Percentiles rank a stretch among this genome's conserved stretches.
These are phyloP conservation scores for Tricholoma terreum DNA, from an alignment of 768 basidiomycete species.

Conservation along the genomic window DNA sequence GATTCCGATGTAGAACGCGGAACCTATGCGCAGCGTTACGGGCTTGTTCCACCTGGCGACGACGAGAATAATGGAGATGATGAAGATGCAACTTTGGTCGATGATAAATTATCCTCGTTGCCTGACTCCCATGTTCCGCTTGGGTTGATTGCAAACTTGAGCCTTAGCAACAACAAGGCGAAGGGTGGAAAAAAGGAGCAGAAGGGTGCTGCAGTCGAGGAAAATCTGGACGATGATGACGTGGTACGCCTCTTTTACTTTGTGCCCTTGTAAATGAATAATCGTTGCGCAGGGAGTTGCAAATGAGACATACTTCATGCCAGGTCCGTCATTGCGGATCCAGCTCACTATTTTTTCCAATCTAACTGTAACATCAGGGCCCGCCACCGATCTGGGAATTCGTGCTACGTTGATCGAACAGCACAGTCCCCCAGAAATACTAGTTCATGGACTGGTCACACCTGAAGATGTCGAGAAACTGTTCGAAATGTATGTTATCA, in stretches of 20 bases:
- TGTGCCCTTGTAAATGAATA: constrained; percentile 8
- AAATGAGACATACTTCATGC: constrained; percentile 76
- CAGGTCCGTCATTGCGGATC: constrained; percentile 42
- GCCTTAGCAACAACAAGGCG: constrained; percentile 52
- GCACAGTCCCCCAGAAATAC: constrained; percentile 77
- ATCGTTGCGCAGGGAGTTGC: constrained; percentile 59
- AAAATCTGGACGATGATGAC: constrained; percentile 59
- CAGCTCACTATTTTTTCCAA: not conserved
- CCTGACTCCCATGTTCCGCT: constrained; percentile 75
- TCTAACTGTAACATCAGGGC: constrained; percentile 39
- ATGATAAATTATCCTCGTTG: constrained; percentile 47
- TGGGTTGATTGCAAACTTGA: constrained; percentile 70
- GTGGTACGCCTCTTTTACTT: constrained; percentile 43
- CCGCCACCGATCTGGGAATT: constrained; percentile 67
- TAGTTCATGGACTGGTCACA: constrained; percentile 76
- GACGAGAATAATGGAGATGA: constrained; percentile 29
- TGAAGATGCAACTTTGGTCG: constrained; percentile 36
- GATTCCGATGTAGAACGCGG: constrained; percentile 44
- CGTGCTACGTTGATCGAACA: constrained; percentile 72
- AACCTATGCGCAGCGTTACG: constrained; percentile 19
- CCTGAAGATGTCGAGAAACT: constrained; percentile 77
- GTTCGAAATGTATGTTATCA: constrained; percentile 68
- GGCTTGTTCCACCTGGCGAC: constrained; percentile 19
- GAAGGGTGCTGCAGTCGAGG: constrained; percentile 36
- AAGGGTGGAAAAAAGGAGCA: constrained; percentile 38